Percentiles rank a stretch among this genome's conserved stretches.
Conservation (phyloP, 495 filamentous ascomycete species). For the Lasiosphaeria hispida region DNA sequence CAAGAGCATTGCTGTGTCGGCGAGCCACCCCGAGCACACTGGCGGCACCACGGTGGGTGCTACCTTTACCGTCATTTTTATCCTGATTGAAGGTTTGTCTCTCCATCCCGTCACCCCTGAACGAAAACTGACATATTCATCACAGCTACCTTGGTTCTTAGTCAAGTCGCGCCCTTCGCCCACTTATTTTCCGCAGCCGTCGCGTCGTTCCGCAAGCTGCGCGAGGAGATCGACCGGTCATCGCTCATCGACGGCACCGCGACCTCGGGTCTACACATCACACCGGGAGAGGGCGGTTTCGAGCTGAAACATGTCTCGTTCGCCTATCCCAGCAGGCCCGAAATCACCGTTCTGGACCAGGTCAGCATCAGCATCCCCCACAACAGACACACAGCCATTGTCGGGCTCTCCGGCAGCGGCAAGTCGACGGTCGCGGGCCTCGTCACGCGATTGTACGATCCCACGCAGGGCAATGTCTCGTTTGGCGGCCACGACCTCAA, state of each 20-base stretch:
- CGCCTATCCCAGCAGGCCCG: conserved; percentile 58
- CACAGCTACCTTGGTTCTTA: conserved; percentile 58
- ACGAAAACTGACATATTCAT: not conserved
- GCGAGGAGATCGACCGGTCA: conserved; percentile 50
- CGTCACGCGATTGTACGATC: conserved; percentile 44
- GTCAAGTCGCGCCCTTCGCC: conserved; percentile 61
- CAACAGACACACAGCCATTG: conserved; percentile 61
- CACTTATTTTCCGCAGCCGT: conserved; percentile 58
- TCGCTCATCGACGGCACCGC: conserved; percentile 38
- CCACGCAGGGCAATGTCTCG: conserved; percentile 39
- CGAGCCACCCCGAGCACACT: conserved; percentile 21
- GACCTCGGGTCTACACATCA: conserved; percentile 41
- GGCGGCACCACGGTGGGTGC: conserved; percentile 51
- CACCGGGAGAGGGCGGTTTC: conserved; percentile 43
- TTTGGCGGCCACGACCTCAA: conserved; percentile 55
- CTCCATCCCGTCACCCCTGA: not conserved
- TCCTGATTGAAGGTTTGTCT: conserved; percentile 59
- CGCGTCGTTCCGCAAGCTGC: conserved; percentile 51
- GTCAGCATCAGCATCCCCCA: conserved; percentile 52
- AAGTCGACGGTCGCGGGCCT: conserved; percentile 66
- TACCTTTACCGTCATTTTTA: conserved; percentile 64
- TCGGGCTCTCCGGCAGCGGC: conserved; percentile 69
- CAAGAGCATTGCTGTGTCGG: conserved; percentile 47
- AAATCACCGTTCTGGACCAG: conserved; percentile 50
- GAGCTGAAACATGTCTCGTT: conserved; percentile 57